Percentiles rank a stretch among this genome's conserved stretches.
Conservation (phyloP, 139 green algal species). For the Nannochloris sp. region DNA sequence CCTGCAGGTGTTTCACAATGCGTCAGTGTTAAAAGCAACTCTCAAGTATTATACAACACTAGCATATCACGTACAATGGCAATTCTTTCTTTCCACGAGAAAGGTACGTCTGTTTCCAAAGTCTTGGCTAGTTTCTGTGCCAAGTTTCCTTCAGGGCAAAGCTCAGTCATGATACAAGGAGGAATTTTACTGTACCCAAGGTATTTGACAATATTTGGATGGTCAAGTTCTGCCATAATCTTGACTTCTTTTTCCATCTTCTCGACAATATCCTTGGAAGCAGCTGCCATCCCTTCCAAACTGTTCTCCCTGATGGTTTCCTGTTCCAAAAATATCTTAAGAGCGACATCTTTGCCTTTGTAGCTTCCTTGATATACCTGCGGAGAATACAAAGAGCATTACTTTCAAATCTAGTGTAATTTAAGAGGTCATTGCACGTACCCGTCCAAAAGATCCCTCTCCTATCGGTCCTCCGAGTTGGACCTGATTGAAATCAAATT, state of each 20-base stretch:
- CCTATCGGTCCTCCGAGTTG: neutral
- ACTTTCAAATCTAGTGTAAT: neutral
- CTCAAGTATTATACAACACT: too few relatives aligned
- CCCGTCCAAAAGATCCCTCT: neutral
- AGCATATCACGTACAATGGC: constrained; percentile 6
- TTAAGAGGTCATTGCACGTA: neutral
- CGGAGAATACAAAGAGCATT: neutral
- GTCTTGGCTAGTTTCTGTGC: constrained; percentile 21
- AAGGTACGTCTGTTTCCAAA: neutral
- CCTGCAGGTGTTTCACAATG: neutral
- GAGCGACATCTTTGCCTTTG: neutral
- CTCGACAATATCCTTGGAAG: neutral
- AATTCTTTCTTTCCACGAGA: constrained; percentile 24
- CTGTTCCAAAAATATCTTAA: neutral
- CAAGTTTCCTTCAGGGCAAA: constrained; percentile 28
- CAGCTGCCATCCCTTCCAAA: neutral
- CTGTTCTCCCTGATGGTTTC: neutral
- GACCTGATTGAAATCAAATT: neutral
- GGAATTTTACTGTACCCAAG: constrained; percentile 33
- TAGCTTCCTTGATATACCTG: neutral
- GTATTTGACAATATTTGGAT: constrained; percentile 44
- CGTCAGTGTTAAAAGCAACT: too few relatives aligned
- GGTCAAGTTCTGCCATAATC: neutral
- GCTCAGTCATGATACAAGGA: constrained; percentile 7
- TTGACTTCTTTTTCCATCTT: constrained; percentile 1